phyloP scores from a whole-genome alignment of 257 asterid species.

The Euphrasia confusa region DNA sequence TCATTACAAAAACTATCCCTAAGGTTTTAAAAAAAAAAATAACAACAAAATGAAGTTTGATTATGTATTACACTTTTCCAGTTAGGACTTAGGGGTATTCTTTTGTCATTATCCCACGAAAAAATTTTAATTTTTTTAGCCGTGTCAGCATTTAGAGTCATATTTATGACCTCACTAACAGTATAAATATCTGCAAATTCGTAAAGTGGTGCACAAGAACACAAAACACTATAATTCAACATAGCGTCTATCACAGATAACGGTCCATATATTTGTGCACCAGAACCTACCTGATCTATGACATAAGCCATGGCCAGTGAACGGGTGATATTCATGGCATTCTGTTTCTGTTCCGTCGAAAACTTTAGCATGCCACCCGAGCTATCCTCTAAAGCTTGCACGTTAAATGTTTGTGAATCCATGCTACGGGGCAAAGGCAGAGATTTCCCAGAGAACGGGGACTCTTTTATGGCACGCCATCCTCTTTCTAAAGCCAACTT shows the following conservation, averaged over 20 bases:
- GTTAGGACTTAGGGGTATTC: no score
- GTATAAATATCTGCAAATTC: neutral
- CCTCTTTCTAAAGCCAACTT: conserved; percentile 39
- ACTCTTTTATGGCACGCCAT: conserved; percentile 34
- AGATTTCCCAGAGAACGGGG: conserved; percentile 37
- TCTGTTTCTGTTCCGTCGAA: conserved; percentile 60
- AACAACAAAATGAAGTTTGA: neutral
- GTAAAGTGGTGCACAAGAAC: conserved; percentile 1
- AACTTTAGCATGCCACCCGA: conserved; percentile 42
- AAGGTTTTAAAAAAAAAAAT: neutral
- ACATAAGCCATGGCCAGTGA: conserved; percentile 88
- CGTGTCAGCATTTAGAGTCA: neutral
- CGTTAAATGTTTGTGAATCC: conserved; percentile 40
- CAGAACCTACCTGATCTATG: conserved; percentile 82
- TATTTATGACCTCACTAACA: conserved; percentile 18
- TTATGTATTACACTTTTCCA: neutral
- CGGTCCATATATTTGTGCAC: neutral
- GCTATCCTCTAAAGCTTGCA: conserved; percentile 36
- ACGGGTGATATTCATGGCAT: conserved; percentile 70
- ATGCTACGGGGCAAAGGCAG: conserved; percentile 35
- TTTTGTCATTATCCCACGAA: neutral
- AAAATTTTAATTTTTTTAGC: conserved; percentile 15
- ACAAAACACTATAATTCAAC: conserved; percentile 11
- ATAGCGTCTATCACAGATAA: neutral
- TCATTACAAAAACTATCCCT: no score